A percentile compares a stretch with the other conserved stretches of the same genome.
These are phyloP conservation scores for Isoetes engelmannii DNA, from an alignment of 83 land plant genomes.

Conservation along the genomic window DNA sequence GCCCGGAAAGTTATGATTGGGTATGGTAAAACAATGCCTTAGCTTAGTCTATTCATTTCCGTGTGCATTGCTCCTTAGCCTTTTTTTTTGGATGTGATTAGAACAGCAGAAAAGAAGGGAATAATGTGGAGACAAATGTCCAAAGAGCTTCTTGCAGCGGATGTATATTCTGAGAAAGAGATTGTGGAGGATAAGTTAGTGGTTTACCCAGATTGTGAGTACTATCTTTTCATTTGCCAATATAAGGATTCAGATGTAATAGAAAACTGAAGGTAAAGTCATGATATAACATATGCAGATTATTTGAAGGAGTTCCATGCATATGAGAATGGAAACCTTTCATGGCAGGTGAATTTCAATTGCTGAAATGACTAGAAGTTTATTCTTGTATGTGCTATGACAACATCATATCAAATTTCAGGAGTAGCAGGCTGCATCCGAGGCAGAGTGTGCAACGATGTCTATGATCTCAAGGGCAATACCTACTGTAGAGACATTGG, in stretches of 20 bases:
- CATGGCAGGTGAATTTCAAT: slow-evolving; percentile 66
- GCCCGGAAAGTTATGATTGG: not conserved
- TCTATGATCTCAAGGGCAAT: slow-evolving; percentile 64
- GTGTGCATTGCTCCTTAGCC: not conserved
- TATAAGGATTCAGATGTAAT: not conserved
- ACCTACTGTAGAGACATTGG: slow-evolving; percentile 53
- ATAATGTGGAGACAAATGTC: slow-evolving; percentile 74
- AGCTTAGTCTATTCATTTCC: not conserved
- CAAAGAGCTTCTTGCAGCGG: slow-evolving; percentile 55
- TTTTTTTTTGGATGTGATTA: slow-evolving; percentile 7
- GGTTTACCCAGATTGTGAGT: slow-evolving; percentile 83
- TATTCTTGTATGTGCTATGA: not conserved
- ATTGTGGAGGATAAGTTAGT: slow-evolving; percentile 48
- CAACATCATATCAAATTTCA: not conserved
- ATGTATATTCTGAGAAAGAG: slow-evolving; percentile 68
- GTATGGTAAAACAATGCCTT: not conserved
- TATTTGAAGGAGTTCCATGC: slow-evolving; percentile 86
- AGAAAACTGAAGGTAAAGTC: not conserved
- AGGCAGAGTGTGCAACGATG: slow-evolving; percentile 82
- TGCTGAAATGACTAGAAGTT: not conserved
- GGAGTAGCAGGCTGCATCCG: slow-evolving; percentile 75
- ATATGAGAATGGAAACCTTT: slow-evolving; percentile 80
- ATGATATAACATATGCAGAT: slow-evolving; percentile 40
- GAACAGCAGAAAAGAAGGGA: slow-evolving; percentile 88
- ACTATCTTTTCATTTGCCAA: not conserved